These are phyloP conservation scores for Aspergillus sp. DNA, from an alignment of 2,329 filamentous ascomycete species.

Conservation along the genomic window DNA sequence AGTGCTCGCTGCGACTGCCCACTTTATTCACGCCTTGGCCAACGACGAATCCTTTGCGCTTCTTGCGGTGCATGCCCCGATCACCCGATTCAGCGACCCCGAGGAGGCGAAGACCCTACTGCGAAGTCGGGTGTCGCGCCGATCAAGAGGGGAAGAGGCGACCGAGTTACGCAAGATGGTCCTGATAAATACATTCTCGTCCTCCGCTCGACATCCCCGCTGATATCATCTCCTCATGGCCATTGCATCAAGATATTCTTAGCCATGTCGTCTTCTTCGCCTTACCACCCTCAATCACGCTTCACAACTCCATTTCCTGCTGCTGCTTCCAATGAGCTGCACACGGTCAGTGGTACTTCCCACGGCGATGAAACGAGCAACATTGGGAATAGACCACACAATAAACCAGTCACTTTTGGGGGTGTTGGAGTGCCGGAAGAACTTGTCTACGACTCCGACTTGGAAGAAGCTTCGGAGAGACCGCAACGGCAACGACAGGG, in stretches of 20 bases:
- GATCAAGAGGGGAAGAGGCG: constrained; percentile 10
- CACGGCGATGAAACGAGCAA: neutral
- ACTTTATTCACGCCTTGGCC: neutral
- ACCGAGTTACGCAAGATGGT: neutral
- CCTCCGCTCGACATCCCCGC: neutral
- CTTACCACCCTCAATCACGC: neutral
- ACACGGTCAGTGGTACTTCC: neutral
- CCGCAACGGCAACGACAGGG: neutral
- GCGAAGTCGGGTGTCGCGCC: neutral
- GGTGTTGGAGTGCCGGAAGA: neutral
- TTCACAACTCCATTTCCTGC: neutral
- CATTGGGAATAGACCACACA: neutral
- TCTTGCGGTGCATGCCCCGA: neutral
- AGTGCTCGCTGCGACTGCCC: neutral
- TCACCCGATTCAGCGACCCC: neutral
- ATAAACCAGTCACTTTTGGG: neutral
- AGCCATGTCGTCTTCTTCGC: constrained; percentile 6
- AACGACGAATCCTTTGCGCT: constrained; percentile 4
- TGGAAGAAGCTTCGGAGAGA: neutral
- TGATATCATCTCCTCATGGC: neutral
- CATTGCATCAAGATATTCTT: neutral
- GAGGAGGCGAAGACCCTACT: neutral
- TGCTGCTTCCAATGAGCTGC: no score
- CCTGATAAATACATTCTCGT: neutral
- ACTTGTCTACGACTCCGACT: neutral